Conservation (phyloP, 495 filamentous ascomycete genomes). For the Neurospora sp. region DNA sequence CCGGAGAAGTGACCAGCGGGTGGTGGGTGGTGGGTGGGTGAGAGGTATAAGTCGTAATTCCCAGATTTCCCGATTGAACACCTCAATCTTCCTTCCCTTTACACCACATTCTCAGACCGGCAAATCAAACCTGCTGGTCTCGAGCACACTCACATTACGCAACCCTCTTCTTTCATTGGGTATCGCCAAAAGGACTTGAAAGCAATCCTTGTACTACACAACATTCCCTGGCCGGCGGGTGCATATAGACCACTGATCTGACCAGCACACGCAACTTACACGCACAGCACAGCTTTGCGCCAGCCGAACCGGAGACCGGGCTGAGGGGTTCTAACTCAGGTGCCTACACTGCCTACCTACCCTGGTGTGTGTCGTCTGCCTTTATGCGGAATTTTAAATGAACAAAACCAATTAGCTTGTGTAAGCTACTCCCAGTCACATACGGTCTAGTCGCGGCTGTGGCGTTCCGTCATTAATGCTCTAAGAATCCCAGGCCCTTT, state of each 20-base stretch:
- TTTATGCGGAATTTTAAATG: background rate
- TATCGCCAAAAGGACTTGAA: background rate
- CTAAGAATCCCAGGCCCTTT: background rate
- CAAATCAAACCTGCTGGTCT: background rate
- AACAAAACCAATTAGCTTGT: background rate
- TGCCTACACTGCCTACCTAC: background rate
- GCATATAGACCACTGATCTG: background rate
- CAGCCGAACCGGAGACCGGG: background rate
- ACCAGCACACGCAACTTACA: background rate
- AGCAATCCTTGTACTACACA: background rate
- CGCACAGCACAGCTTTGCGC: background rate
- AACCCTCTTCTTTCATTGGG: background rate
- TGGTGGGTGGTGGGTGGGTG: background rate
- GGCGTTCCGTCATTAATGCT: background rate
- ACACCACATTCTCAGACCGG: background rate
- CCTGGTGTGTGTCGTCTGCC: background rate
- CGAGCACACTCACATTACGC: background rate
- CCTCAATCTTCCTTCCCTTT: background rate
- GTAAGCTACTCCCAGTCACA: background rate
- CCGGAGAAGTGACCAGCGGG: background rate
- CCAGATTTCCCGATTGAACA: background rate
- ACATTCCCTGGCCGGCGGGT: background rate
- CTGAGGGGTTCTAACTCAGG: background rate
- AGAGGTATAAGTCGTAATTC: background rate
- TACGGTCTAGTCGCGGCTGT: background rate